A percentile compares a stretch with the other conserved stretches of the same genome.
These are phyloP conservation scores for Fraxinus dipetala DNA, from an alignment of 305 asterid species.

Conservation along the genomic window DNA sequence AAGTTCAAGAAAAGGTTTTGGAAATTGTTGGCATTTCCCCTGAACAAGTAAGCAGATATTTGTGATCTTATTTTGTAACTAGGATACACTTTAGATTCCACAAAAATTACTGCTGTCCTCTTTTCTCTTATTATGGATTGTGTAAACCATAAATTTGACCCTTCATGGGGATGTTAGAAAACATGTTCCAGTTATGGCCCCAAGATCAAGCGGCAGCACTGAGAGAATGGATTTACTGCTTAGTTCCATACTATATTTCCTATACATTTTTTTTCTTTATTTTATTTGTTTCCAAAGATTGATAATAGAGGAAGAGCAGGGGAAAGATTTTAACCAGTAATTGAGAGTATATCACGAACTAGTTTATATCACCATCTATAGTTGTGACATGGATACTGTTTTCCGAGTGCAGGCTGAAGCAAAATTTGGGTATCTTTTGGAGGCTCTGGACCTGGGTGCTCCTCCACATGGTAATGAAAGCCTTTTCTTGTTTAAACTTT, in stretches of 20 bases:
- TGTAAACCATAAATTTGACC: background rate
- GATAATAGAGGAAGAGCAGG: background rate
- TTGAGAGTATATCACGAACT: background rate
- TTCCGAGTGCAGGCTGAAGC: slow-evolving; percentile 67
- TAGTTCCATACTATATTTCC: background rate
- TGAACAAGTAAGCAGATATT: slow-evolving; percentile 54
- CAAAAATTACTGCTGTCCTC: background rate
- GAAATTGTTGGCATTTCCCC: slow-evolving; percentile 75
- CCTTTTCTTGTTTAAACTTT: background rate
- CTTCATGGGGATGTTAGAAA: background rate
- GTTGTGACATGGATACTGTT: background rate
- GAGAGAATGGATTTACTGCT: background rate
- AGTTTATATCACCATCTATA: background rate
- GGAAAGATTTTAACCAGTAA: background rate
- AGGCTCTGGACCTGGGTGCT: slow-evolving; percentile 98
- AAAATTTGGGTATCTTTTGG: slow-evolving; percentile 91
- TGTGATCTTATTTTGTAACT: background rate
- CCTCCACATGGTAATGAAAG: slow-evolving; percentile 84
- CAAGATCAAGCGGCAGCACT: background rate
- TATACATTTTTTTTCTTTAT: background rate
- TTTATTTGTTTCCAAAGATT: background rate
- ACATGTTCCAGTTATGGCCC: background rate
- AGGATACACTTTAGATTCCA: background rate
- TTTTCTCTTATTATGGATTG: background rate
- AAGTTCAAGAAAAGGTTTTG: slow-evolving; percentile 87